These are phyloP conservation scores for Penicillium sp. DNA, from an alignment of 2,329 filamentous ascomycete genomes.

Conservation along the genomic window DNA sequence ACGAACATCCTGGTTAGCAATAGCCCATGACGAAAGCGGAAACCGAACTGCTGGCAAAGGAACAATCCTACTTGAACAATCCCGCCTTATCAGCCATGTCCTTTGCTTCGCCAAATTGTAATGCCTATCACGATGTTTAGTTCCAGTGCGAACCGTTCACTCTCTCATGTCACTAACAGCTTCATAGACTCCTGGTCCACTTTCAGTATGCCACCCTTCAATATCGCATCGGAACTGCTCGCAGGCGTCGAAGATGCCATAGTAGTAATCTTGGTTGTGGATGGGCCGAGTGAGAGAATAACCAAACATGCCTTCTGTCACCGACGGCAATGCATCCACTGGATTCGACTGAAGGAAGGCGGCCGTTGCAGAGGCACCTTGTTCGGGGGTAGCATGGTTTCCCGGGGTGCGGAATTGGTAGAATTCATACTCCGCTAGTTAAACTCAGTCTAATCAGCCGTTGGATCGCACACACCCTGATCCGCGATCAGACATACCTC, in stretches of 20 bases:
- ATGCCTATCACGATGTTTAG: constrained; percentile 42
- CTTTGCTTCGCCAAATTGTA: constrained; percentile 79
- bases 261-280: constrained; percentile 88
- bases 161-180: constrained; percentile 48
- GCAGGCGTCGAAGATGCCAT: constrained; percentile 74
- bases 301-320: constrained; percentile 93
- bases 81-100: constrained; percentile 86
- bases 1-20: constrained; percentile 9
- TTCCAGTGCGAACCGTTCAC: constrained; percentile 5
- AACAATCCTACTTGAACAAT: constrained; percentile 65
- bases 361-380: constrained; percentile 61
- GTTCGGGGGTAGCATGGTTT: constrained; percentile 42
- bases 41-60: not conserved
- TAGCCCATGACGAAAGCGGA: not conserved
- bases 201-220: constrained; percentile 94
- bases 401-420: constrained; percentile 72
- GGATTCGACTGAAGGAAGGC: constrained; percentile 65
- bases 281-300: constrained; percentile 81
- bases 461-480: not conserved
- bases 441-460: constrained; percentile 5
- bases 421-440: constrained; percentile 82
- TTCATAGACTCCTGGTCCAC: constrained; percentile 87
- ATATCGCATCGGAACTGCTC: constrained; percentile 68
- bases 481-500: constrained; percentile 52
- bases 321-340: constrained; percentile 60